A percentile compares a stretch with the other conserved stretches of the same genome.
phyloP scores from a whole-genome alignment of 2,329 filamentous ascomycete genomes.

The Beauveria sp. region DNA sequence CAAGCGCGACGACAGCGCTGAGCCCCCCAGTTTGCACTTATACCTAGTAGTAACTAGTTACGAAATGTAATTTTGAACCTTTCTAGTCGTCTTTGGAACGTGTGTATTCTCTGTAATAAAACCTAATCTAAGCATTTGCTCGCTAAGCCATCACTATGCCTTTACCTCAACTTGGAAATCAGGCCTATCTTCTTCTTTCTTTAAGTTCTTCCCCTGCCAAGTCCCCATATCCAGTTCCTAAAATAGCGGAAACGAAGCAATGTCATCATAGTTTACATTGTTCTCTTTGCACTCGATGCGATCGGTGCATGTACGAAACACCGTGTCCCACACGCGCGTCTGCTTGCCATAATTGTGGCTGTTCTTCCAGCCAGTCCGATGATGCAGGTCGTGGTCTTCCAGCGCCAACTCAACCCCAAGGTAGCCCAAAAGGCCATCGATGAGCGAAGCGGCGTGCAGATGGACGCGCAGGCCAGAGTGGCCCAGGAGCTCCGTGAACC shows the following conservation, averaged over 20 bases:
- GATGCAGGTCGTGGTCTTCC: slow-evolving; percentile 35
- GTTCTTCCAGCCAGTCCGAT: slow-evolving; percentile 27
- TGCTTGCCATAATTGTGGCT: slow-evolving; percentile 12
- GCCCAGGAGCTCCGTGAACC: slow-evolving; percentile 31
- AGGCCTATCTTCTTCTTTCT: background rate
- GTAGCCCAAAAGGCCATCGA: slow-evolving; percentile 27
- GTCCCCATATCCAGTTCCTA: background rate
- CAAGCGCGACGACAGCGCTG: background rate
- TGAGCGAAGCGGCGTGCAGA: slow-evolving; percentile 24
- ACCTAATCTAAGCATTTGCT: background rate
- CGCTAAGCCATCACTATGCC: background rate
- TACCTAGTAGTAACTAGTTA: no score
- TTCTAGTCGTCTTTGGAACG: no score
- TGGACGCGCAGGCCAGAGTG: slow-evolving; percentile 32
- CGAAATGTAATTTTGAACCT: no score
- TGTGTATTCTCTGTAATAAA: no score
- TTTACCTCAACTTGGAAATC: background rate
- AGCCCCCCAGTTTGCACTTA: no score
- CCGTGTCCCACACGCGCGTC: background rate
- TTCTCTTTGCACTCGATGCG: slow-evolving; percentile 5
- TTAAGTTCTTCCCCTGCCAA: background rate
- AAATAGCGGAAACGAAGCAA: slow-evolving; percentile 6
- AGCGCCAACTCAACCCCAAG: slow-evolving; percentile 29
- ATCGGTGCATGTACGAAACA: background rate
- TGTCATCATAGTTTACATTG: slow-evolving; percentile 4